Evolutionary conservation across 2,329 filamentous ascomycete species (phyloP), one percentile per base, ranked within the genome.

Genomic region (Tolypocladium pustulatum): DNA sequence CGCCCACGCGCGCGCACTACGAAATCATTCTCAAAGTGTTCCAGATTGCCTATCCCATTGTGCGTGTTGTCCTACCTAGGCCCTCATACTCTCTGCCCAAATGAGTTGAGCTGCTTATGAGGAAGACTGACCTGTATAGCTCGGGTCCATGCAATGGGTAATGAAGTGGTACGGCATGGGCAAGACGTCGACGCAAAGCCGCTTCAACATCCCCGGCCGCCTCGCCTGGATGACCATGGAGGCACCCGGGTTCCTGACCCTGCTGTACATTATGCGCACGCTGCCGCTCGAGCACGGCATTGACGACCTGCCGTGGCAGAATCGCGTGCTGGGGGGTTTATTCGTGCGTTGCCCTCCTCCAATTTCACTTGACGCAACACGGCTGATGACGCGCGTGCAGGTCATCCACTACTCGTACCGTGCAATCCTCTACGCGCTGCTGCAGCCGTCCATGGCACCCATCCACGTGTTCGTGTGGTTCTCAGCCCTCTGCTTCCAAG

Each of bases 201-300:
- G 76, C 15, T 78, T 94, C 70, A 99, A 99, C 74, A 73, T 97
- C n/a, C 90, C 92, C 1, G 94, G 94, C 61, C 90, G 89, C 66
- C 77, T 90, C 62, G 91, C 85, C 59, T 99, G 94, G 94, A 81
- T 89, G 58, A 82, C 86, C 2, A 97, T 97, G 91, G 94, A 99
- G 73, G 76, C 82, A 17, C 86, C 89, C 0, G 91, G 90, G 20
- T 87, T 91, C 68, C 67, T 91, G 38, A 88, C 86, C 15, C 75
- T 97, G 60, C 72, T 94, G 58, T 97, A 96, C 75, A 84, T 88
- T 65, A 87, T 96, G 81, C 79, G 75, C 64, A 84, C 81, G 20
- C 78, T 96, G 30, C 85, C 89, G 1, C 65, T 72, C 2, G 73
- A 83, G 65, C 72, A 83, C 57, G 82, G 80, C 30, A 77, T 89